Base-by-base conservation (phyloP, 2,329 filamentous ascomycete species). In the Penicillium sp. region DNA sequence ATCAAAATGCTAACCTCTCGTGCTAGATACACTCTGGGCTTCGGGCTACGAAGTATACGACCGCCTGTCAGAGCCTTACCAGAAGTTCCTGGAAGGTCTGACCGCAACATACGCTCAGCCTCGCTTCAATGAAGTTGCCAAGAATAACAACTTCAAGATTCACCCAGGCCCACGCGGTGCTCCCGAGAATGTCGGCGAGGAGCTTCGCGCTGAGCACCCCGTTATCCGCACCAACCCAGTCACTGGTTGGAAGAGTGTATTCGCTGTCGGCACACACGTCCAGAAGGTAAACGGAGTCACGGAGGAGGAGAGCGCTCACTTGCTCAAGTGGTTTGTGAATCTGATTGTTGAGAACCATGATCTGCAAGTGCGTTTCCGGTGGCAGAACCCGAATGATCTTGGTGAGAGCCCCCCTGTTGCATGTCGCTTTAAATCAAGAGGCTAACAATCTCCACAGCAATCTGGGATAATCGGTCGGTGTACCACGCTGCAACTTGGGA, bases 381-480 rank as follows among this genome's bases (percentile, higher is more conserved):
- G 76, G 76, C 65, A 70, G 48, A 73, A 75, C 56, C 63, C 65
- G 17, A 77, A 78, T 63, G 84, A 86, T 60, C 58, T 78, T 12
- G 73, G 71, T 75, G 60, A 45, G 48, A 25, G 22, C 8, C 17
- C 48, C 7, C 15, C 4, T 17, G 22, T 31, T 31, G n/a, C 15
- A 47, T 2, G 14, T 4, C 2, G 15, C 8, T 47, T 34, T 15
- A 4, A 11, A n/a, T 31, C 14, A n/a, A 38, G 12, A 43, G 35
- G 45, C 25, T 54, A n/a, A 63, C 20, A 28, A 11, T 57, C n/a
- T 11, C 10, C 35, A 54, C 74, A 68, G 84, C 83, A 1, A 84
- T 86, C 62, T 86, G 84, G 84, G 83, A 86, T 62, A 86, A 86
- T 64, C 75, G 83, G 7, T 81, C 78, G n/a, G 81, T 81, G 0